phyloP scores from a whole-genome alignment of 208 protist genomes.

The Crithidia mellificae region DNA sequence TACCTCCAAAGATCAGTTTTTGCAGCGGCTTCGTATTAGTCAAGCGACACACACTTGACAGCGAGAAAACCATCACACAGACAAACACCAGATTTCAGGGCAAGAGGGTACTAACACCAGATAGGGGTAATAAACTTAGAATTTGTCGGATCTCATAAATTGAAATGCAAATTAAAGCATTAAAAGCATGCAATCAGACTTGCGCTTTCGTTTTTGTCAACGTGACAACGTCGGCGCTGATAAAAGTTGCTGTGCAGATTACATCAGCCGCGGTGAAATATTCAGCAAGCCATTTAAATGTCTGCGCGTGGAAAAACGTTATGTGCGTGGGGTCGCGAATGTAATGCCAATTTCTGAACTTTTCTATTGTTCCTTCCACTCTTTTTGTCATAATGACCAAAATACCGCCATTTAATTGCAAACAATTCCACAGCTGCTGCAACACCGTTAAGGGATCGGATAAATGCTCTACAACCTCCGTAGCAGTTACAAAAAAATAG shows the following conservation, averaged over 20 bases:
- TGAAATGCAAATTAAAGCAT: no score
- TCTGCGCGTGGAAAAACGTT: slow-evolving; percentile 39
- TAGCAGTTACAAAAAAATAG: slow-evolving; percentile 56
- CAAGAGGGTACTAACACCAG: no score
- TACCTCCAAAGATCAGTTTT: no score
- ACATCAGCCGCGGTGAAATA: not conserved
- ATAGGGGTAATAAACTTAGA: no score
- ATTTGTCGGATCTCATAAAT: no score
- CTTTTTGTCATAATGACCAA: slow-evolving; percentile 63
- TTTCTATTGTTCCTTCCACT: slow-evolving; percentile 38
- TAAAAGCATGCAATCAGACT: no score
- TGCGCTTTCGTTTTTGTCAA: slow-evolving; percentile 20
- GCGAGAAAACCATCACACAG: no score
- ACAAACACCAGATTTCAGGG: no score
- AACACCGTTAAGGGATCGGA: slow-evolving; percentile 33
- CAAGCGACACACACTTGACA: no score
- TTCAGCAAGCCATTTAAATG: slow-evolving; percentile 38
- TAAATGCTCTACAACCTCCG: slow-evolving; percentile 60
- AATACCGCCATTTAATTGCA: slow-evolving; percentile 31
- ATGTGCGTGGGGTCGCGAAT: slow-evolving; percentile 62
- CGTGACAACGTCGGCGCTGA: slow-evolving; percentile 30
- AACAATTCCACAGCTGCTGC: slow-evolving; percentile 22
- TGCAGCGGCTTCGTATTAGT: no score
- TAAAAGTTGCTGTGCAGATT: slow-evolving; percentile 24
- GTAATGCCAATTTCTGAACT: slow-evolving; percentile 65